Evolutionary conservation across 441 rosid species (phyloP), one percentile per base, ranked within the genome.

Genomic region (Populus hybrid): DNA sequence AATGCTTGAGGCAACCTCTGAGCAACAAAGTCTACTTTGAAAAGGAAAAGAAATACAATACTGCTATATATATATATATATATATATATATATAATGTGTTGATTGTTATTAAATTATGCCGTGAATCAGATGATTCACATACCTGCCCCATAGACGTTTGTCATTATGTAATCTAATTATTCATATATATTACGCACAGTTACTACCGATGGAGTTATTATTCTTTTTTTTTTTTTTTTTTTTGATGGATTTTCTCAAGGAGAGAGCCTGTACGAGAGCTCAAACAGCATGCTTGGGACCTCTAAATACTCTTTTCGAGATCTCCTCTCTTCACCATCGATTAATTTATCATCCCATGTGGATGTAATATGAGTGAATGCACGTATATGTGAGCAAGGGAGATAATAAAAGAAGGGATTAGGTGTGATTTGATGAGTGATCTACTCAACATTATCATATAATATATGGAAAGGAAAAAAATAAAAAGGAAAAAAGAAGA

Each of bases 341-440:
- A 50, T 50, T 50, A 50, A 50, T 50, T 50, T 53, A 53, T 53
- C 61, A 53, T 16, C 61, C 61, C 61, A 53, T 53, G 61, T 53
- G 61, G 7, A 53, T 69, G 3, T 21, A 36, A 35, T 35, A 4
- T 30, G 53, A 42, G 75, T 66, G 78, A 77, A 71, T 75, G 67
- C 74, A 83, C 59, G 78, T 72, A 78, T 76, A 75, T 84, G 61
- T 16, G 61, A 53, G 61, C n/a, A 53, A 53, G 61, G 61, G 82
- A 81, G 81, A 38, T 80, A 40, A 82, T 85, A 77, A 83, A 86
- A 81, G 76, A 80, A 81, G 78, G 84, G 90, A 86, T 84, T 82
- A 80, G 79, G 84, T 88, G 86, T 80, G 87, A 86, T 88, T 82
- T 85, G 85, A 83, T 79, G 75, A 85, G 80, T 83, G 85, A 84